Percentiles rank a stretch among this genome's conserved stretches.
phyloP scores from a whole-genome alignment of 78 protist genomes.

The Diacronema lutheri region DNA sequence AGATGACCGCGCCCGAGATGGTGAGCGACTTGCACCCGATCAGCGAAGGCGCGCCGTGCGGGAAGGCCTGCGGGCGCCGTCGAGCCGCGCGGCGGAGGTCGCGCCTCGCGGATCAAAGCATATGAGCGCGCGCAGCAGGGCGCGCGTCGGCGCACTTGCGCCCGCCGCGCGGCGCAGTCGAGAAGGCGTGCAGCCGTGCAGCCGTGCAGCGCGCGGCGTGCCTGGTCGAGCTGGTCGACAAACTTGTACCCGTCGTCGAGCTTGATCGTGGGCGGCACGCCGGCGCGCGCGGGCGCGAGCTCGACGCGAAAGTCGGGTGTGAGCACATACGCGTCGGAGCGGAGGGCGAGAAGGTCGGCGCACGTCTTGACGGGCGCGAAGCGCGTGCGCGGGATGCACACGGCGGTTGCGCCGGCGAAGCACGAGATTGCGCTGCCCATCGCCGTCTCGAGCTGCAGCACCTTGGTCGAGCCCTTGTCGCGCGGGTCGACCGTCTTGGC shows the following conservation, averaged over 20 bases:
- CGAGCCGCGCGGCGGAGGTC: too few relatives aligned
- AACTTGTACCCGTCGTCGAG: constrained; percentile 79
- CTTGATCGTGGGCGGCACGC: constrained; percentile 66
- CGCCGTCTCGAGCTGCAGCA: constrained; percentile 96
- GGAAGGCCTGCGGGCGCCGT: too few relatives aligned
- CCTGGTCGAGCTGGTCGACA: constrained; percentile 39
- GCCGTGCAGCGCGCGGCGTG: too few relatives aligned
- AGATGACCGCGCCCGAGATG: constrained; percentile 61
- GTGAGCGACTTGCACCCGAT: constrained; percentile 85
- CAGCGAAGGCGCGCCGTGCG: constrained; percentile 74
- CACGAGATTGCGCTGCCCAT: constrained; percentile 88
- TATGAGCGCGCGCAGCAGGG: too few relatives aligned
- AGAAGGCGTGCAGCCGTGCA: too few relatives aligned
- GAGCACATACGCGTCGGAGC: constrained; percentile 75
- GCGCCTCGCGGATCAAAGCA: too few relatives aligned
- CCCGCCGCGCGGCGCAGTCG: too few relatives aligned
- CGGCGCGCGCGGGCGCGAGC: constrained; percentile 62
- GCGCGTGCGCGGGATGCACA: constrained; percentile 87
- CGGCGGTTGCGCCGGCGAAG: constrained; percentile 62
- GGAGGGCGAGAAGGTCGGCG: constrained; percentile 87
- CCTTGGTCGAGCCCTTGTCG: constrained; percentile 15
- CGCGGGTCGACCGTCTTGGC: constrained; percentile 42
- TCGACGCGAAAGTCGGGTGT: constrained; percentile 37
- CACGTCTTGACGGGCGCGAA: constrained; percentile 95
- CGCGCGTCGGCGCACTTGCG: too few relatives aligned